Evolutionary conservation across 257 asterid genomes (phyloP), one percentile per base, ranked within the genome.

Genomic region (Ilex aquifolium): DNA sequence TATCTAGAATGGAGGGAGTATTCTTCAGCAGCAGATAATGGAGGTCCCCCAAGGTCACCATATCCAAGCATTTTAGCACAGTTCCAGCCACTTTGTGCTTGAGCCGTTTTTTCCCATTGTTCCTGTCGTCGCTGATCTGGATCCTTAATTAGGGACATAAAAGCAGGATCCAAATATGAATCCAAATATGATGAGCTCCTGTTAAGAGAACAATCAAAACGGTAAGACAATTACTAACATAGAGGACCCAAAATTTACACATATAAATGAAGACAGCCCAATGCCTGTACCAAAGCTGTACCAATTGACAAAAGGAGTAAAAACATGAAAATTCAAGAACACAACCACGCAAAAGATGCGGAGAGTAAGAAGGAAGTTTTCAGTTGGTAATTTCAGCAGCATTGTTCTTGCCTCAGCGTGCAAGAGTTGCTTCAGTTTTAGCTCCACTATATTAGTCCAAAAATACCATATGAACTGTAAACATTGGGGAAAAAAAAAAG

Each of bases 1-100:
- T 89, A 92, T 87, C 95, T 77, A 44, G 99, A 87, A 74, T 92
- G 99, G 67, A 89, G 88, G 0, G 99, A 89, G 73, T 87, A 92
- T 70, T 92, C 97, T 77, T 92, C 97, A 32, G 99, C 91, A 55
- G 95, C 83, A 42, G 95, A 83, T 68, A 87, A 83, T 68, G 91
- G 87, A 80, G 87, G 93, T 30, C 95, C 84, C 54, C 97, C 91
- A 32, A 92, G 79, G 55, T 92, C 95, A 63, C 97, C 99, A 74
- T 82, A 92, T 71, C 99, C 99, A 61, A 92, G 81, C 83, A 92
- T 73, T 77, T 81, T 83, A 62, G 79, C 79, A 63, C 67, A 71
- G 71, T 77, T 87, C 85, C 84, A 86, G 65, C 93, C 85, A 48
- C 75, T 88, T 65, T 81, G 86, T 27, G 92, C 95, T 76, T 88